Evolutionary conservation across 768 basidiomycete genomes (phyloP), one percentile per base, ranked within the genome.

Genomic region (Ephemerocybe angulata): DNA sequence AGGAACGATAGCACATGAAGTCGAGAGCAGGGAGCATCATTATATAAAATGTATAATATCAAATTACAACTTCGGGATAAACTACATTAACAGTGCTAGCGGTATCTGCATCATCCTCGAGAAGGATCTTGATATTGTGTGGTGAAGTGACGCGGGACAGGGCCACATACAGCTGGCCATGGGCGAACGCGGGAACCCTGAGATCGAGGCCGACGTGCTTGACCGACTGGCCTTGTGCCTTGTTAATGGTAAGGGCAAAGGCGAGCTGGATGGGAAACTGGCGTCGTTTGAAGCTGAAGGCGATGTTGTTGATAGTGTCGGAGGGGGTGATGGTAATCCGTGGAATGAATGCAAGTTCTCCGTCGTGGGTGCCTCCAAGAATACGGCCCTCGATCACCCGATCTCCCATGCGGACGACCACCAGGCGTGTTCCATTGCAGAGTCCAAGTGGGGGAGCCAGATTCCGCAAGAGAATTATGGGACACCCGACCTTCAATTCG

Each of bases 181-280:
- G 74, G 1, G 66, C 41, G 54, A 76, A 76, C 0, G 72, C 69
- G 15, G 69, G 61, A 11, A 33, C 43, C 3, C 58, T 53, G 0
- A 76, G 57, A 48, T 74, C 64, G 17, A 76, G 24, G 2, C 71
- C 70, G 22, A 73, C 67, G 54, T 60, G 38, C 33, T 59, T 57
- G 0, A 74, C 63, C 21, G 71, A 76, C 51, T 76, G 73, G 57
- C 63, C 52, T 60, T 75, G 74, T 8, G 71, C 55, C 52, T 76
- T 76, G 61, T 77, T 76, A 54, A 76, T 73, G 12, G 65, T 66
- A 49, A 75, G 63, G 0, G 70, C 67, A 67, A 76, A 77, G 1
- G 72, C 70, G 4, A 76, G 57, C 8, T 63, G 56, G 0, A 76
- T 58, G 38, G 73, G 69, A 37, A 77, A 78, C 60, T 79, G 76